phyloP scores from a whole-genome alignment of 2,329 filamentous ascomycete genomes.

The Knoxdaviesia proteae region DNA sequence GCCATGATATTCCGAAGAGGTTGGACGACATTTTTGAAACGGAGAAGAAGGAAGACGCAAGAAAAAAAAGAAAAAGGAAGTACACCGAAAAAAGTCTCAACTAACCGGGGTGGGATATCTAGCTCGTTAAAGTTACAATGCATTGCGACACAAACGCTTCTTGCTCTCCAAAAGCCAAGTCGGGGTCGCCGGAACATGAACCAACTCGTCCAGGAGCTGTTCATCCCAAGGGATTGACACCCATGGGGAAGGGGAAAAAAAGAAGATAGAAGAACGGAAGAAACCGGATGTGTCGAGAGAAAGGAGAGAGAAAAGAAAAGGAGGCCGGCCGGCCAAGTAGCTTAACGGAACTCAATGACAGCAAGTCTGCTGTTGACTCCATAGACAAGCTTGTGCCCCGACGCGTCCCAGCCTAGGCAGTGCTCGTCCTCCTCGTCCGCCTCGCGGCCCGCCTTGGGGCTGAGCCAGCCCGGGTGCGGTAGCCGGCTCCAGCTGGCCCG shows the following conservation, averaged over 20 bases:
- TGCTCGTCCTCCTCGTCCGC: conserved; percentile 39
- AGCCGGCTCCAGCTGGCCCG: conserved; percentile 37
- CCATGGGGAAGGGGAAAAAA: neutral
- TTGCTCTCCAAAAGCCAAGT: too few relatives aligned
- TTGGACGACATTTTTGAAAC: neutral
- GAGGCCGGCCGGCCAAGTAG: neutral
- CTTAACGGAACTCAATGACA: conserved; percentile 25
- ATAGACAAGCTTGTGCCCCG: conserved; percentile 40
- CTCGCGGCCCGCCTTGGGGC: conserved; percentile 29
- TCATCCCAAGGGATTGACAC: neutral
- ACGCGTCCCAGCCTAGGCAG: conserved; percentile 40
- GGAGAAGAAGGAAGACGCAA: conserved; percentile 1
- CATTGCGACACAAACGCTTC: neutral
- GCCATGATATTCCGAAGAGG: neutral
- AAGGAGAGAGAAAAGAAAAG: neutral
- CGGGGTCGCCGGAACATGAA: too few relatives aligned
- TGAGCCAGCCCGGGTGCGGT: conserved; percentile 35
- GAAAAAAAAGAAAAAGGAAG: conserved; percentile 2
- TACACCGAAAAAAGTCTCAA: conserved; percentile 3
- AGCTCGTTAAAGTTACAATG: neutral
- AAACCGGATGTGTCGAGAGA: neutral
- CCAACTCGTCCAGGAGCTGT: too few relatives aligned
- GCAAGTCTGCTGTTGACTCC: conserved; percentile 38
- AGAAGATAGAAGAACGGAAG: neutral
- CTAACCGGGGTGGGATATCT: too few relatives aligned